Conservation (phyloP, 177 flowering plant genomes). For the Telopea speciosissima region DNA sequence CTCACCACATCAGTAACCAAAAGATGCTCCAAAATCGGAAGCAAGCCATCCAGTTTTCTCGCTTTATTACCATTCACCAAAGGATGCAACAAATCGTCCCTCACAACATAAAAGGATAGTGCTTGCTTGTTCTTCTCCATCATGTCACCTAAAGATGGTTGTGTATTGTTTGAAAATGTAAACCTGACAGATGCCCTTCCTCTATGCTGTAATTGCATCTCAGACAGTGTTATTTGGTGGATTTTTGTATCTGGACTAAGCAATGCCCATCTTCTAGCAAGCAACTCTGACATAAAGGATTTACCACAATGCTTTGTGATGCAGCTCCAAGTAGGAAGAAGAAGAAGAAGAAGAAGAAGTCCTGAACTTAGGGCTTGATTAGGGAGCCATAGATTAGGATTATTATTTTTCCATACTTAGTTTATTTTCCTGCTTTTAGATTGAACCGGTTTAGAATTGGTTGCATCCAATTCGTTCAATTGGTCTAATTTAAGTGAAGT, state of each 20-base stretch:
- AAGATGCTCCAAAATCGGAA: conserved; percentile 72
- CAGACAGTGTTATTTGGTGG: conserved; percentile 47
- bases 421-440: no score
- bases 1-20: conserved; percentile 82
- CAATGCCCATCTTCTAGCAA: conserved; percentile 74
- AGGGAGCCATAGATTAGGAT: no score
- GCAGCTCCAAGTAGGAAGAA: no score
- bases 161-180: conserved; percentile 35
- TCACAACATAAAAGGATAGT: conserved; percentile 55
- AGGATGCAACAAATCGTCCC: conserved; percentile 93
- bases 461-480: no score
- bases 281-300: conserved; percentile 39
- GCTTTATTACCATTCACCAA: conserved; percentile 91
- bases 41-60: conserved; percentile 75
- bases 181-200: conserved; percentile 17
- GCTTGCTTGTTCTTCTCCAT: conserved; percentile 16
- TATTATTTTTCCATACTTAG: no score
- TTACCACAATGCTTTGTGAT: conserved; percentile 23
- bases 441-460: no score
- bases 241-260: conserved; percentile 54
- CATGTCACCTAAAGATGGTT: conserved; percentile 40
- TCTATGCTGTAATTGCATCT: conserved; percentile 10
- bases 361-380: no score
- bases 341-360: no score
- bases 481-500: no score